Conservation (phyloP, 2,329 filamentous ascomycete species). For the Hypoxylon sp. region DNA sequence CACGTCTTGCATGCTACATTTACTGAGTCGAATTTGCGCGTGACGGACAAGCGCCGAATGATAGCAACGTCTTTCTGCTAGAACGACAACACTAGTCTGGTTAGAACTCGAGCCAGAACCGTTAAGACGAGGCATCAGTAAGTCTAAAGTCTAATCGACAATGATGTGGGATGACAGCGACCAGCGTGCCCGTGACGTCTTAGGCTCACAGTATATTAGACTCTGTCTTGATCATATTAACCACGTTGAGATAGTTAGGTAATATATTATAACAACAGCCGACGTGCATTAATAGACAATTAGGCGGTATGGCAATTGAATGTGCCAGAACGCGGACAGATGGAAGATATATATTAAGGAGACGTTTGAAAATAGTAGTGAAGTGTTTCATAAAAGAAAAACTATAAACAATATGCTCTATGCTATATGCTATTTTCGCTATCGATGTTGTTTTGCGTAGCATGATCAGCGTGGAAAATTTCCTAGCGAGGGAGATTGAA, state of each 20-base stretch:
- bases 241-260: neutral
- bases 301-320: conserved; percentile 16
- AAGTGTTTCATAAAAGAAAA: no score
- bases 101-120: conserved; percentile 12
- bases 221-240: conserved; percentile 13
- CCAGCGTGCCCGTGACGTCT: conserved; percentile 28
- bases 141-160: conserved; percentile 28
- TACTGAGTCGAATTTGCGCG: conserved; percentile 20
- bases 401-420: conserved; percentile 24
- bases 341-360: conserved; percentile 10
- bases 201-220: conserved; percentile 16
- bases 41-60: conserved; percentile 21
- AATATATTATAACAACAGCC: conserved; percentile 1
- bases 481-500: conserved; percentile 34
- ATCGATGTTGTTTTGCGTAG: conserved; percentile 32
- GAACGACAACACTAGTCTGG: neutral
- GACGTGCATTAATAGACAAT: conserved; percentile 13
- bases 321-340: neutral
- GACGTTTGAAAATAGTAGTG: no score
- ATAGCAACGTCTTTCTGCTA: conserved; percentile 7
- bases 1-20: conserved; percentile 11
- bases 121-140: conserved; percentile 8
- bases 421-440: no score
- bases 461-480: conserved; percentile 43
- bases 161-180: conserved; percentile 25